These are phyloP conservation scores for Domatiomyces globalis DNA, from an alignment of 2,329 filamentous ascomycete species.

Conservation along the genomic window DNA sequence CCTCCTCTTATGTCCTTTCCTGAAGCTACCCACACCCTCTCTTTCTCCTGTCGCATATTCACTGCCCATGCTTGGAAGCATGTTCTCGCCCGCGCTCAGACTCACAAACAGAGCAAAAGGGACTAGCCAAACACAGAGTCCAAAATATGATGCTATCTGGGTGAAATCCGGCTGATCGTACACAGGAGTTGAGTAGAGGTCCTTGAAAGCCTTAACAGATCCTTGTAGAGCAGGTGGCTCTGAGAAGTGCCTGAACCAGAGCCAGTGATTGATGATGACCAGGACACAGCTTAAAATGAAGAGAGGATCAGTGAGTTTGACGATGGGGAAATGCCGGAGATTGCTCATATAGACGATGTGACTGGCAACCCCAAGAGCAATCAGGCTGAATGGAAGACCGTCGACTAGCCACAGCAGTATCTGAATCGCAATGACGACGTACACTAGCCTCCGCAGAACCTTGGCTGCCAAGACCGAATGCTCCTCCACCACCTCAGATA, in stretches of 20 bases:
- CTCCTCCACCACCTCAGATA: conserved; percentile 95
- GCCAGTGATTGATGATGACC: conserved; percentile 78
- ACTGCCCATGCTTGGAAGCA: conserved; percentile 79
- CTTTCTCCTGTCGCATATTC: conserved; percentile 49
- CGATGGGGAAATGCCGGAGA: conserved; percentile 59
- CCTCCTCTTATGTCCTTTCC: conserved; percentile 29
- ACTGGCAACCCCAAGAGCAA: conserved; percentile 59
- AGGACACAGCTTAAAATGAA: conserved; percentile 74
- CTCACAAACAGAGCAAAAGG: conserved; percentile 93
- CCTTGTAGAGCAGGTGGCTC: conserved; percentile 36
- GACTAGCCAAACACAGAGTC: conserved; percentile 89
- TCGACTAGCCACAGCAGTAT: conserved; percentile 64
- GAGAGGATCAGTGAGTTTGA: conserved; percentile 73
- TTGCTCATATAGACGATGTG: conserved; percentile 84
- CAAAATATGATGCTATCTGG: conserved; percentile 92
- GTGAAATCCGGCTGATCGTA: conserved; percentile 61
- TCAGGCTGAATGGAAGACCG: conserved; percentile 65
- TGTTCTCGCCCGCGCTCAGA: conserved; percentile 84
- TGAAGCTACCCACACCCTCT: conserved; percentile 15
- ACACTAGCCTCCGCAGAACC: conserved; percentile 73
- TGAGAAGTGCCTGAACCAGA: conserved; percentile 93
- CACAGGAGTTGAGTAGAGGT: conserved; percentile 26
- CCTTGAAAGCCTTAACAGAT: conserved; percentile 18
- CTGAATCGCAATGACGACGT: conserved; percentile 62
- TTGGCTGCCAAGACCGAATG: conserved; percentile 87